Evolutionary conservation across 352 stramenopile genomes (phyloP), one percentile per base, ranked within the genome.

Genomic region (Pythium aristosporum): DNA sequence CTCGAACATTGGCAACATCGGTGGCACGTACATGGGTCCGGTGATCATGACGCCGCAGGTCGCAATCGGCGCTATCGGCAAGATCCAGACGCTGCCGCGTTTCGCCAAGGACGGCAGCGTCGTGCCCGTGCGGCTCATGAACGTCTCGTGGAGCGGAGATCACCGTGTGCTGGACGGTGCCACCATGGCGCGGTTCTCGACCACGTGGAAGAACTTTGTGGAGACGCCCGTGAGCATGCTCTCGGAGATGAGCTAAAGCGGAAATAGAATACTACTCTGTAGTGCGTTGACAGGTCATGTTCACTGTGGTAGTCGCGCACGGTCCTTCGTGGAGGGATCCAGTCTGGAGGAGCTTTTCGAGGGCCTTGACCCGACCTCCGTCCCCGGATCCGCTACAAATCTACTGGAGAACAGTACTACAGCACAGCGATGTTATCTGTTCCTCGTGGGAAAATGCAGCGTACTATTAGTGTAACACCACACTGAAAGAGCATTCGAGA

Each of bases 111-210:
- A 95, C 16, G 87, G 84, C 44, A 83, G 81, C 48, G 86, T 99
- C 11, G 72, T 93, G 49, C 82, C 93, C 13, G 73, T 89, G 39
- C 85, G 91, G 43, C 65, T 99, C 48, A 98, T 99, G 91, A 93
- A 97, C 63, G 92, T 99, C 13, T 98, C 91, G 41, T 99, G 96
- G 97, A 97, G 91, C 42, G 97, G 93, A 13, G 97, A 99, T 74
- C 97, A 99, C 80, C 88, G 97, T 43, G 94, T 99, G 46, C 92
- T 99, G 52, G 97, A 99, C 71, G 97, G 97, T 49, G 97, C 96
- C 7, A 99, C 96, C 12, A 98, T 99, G 84, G 97, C 97, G 23
- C 80, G 94, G 32, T 99, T 99, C 76, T 98, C 93, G 28, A 99
- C 98, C 74, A 73, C 89, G 68, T 98, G 92, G 92, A 99, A 99